These are phyloP conservation scores for Suillus variegatus DNA, from an alignment of 768 basidiomycete genomes.

Conservation along the genomic window DNA sequence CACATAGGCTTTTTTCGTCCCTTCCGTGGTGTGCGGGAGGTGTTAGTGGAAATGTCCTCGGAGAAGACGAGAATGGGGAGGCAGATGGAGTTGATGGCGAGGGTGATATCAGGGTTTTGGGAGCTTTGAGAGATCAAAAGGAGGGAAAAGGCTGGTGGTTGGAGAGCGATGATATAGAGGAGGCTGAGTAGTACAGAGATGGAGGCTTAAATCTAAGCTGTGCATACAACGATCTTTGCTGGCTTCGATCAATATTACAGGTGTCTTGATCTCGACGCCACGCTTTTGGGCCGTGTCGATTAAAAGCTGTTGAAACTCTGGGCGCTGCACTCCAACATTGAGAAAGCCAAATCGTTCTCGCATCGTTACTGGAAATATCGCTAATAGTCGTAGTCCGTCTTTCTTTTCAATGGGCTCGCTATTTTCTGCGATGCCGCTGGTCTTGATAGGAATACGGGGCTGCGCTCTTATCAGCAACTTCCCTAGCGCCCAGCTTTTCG, in stretches of 20 bases:
- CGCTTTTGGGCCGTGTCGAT: constrained; percentile 31
- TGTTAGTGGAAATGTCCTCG: constrained; percentile 22
- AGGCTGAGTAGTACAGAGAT: constrained; percentile 24
- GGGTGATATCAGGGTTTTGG: constrained; percentile 29
- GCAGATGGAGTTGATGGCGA: constrained; percentile 29
- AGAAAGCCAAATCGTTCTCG: constrained; percentile 23
- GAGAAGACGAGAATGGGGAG: constrained; percentile 31
- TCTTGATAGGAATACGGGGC: no score
- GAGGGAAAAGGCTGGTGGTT: constrained; percentile 42
- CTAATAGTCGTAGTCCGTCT: background rate
- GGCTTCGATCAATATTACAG: no score
- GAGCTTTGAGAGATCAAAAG: constrained; percentile 26
- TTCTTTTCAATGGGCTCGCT: no score
- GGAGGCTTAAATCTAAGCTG: background rate
- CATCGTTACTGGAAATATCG: constrained; percentile 20
- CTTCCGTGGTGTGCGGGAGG: constrained; percentile 44
- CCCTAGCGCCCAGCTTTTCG: no score
- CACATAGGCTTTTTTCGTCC: constrained; percentile 54
- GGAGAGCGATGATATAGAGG: constrained; percentile 62
- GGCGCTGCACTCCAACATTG: constrained; percentile 33
- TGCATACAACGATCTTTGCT: background rate
- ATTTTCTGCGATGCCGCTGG: no score
- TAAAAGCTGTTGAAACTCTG: constrained; percentile 31
- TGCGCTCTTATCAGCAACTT: no score
- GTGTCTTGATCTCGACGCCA: constrained; percentile 32